Base-by-base conservation (phyloP, 192 early-diverging fungal species). In the Ramicandelaber brevisporus region DNA sequence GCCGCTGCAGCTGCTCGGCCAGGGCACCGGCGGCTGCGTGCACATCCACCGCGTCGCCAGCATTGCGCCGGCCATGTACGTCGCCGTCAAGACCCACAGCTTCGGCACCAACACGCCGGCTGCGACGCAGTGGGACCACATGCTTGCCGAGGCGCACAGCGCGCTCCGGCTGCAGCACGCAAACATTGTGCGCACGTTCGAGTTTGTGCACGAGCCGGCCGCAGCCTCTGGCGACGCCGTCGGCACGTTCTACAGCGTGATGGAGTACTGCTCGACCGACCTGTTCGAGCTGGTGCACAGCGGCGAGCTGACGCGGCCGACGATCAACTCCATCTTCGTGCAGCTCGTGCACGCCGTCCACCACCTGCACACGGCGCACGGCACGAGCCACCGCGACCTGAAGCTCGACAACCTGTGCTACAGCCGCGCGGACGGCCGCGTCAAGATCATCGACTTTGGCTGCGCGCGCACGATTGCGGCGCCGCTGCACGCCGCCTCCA, bases 191-290 rank as follows among this genome's bases (percentile, higher is more conserved):
- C 50, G 57, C 46, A 67, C 63, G 0, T 21, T 63, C 16, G 62
- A 68, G 23, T 61, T 65, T 20, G 44, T 70, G 14, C 46, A 57
- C 30, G 63, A 65, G 26, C n/a, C n/a, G n/a, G n/a, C n/a, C n/a
- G n/a, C n/a, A n/a, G n/a, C n/a, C n/a, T 34, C 44, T 12, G 23
- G 27, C 11, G 33, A 39, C 12, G 46, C 53, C 17, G 52, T 55
- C 32, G 50, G 55, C 27, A 38, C 30, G 18, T 60, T 50, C 33
- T 68, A 55, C 31, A 44, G 65, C 41, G 59, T 70, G 12, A 66
- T 70, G 75, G 82, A 86, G 43, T 81, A 69, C 56, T 69, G 67
- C 11, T 63, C 65, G 26, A 68, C 64, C 15, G 82, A 86, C 40
- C 36, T 86, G 29, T 86, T 65, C 35, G 50, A 48, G 8, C 36